Evolutionary conservation across 305 asterid species (phyloP).

Genomic region (Andrographis paniculata): DNA sequence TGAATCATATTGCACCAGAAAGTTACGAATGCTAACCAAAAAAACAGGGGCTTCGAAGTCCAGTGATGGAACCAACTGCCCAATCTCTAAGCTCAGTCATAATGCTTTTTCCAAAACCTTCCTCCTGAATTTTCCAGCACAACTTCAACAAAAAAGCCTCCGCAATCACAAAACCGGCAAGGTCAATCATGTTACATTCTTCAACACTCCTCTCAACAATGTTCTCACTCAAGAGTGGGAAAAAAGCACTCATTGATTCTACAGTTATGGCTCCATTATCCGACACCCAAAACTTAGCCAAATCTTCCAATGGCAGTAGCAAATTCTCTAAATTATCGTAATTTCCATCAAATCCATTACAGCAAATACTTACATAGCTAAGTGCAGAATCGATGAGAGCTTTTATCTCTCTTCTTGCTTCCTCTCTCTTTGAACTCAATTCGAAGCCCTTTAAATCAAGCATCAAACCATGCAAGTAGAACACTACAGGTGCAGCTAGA

Average conservation of each 20-base stretch:
- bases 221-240: slow-evolving; percentile 43
- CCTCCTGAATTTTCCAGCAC: slow-evolving; percentile 40
- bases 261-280: slow-evolving; percentile 17
- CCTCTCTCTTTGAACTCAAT: slow-evolving; percentile 38
- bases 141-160: slow-evolving; percentile 52
- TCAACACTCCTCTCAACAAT: slow-evolving; percentile 23
- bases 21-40: slow-evolving; percentile 37
- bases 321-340: slow-evolving; percentile 27
- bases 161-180: slow-evolving; percentile 48
- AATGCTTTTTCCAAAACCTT: slow-evolving; percentile 32
- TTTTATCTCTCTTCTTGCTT: slow-evolving; percentile 36
- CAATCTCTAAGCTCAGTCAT: slow-evolving; percentile 42
- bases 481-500: slow-evolving; percentile 46
- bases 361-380: slow-evolving; percentile 40
- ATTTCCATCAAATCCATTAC: slow-evolving; percentile 27
- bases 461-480: slow-evolving; percentile 28
- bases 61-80: slow-evolving; percentile 50
- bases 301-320: slow-evolving; percentile 32
- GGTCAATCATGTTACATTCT: slow-evolving; percentile 33
- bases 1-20: slow-evolving; percentile 4
- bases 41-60: slow-evolving; percentile 35
- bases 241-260: slow-evolving; percentile 31
- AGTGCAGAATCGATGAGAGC: slow-evolving; percentile 43
- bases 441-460: slow-evolving; percentile 28
- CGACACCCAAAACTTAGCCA: slow-evolving; percentile 45